Base-by-base conservation (phyloP, 148 eudicot species). In the Selenicereus undatus region DNA sequence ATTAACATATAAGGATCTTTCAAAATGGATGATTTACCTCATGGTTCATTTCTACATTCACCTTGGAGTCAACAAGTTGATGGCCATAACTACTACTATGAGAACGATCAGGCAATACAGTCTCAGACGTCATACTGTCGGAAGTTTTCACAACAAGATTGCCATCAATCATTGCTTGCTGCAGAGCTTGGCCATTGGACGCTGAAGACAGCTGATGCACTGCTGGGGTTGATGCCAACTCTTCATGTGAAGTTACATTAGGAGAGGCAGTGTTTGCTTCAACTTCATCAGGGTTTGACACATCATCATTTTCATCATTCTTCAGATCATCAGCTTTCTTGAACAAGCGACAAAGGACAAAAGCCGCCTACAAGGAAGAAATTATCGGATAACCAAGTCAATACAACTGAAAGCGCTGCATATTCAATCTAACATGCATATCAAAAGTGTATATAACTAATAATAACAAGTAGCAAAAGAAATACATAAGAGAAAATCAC, bases 341-440 rank as follows among this genome's bases (percentile, higher is more conserved):
- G 50, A 97, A 92, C 79, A 97, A 85, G 60, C 97, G 97, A 78
- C 95, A 91, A 11, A 97, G 91, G 74, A 94, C 93, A 88, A 83
- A 97, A 29, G 98, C 85, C 35, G 88, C 89, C 99, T 97, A 86
- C 72, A 81, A 82, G 72, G 81, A 82, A 27, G 2, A 39, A 35
- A 35, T 26, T 1, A 45, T 71, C 9, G 65, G 56, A 32, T 30
- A 70, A 22, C 45, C 26, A 73, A 27, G 78, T 42, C 10, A 58
- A 43, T 8, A 35, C 74, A 77, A 5, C 26, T 8, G 75, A 54
- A 75, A 51, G 4, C 29, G 5, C 22, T n/a, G 71, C 58, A 22
- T 36, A 22, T 18, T 74, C 22, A 35, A 77, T 35, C 27, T n/a
- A 13, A 26, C 68, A 64, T n/a, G 27, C 27, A n/a, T 64, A 64